These are phyloP conservation scores for Barnettozyma botsteinii DNA, from an alignment of 805 yeast species.

Conservation along the genomic window DNA sequence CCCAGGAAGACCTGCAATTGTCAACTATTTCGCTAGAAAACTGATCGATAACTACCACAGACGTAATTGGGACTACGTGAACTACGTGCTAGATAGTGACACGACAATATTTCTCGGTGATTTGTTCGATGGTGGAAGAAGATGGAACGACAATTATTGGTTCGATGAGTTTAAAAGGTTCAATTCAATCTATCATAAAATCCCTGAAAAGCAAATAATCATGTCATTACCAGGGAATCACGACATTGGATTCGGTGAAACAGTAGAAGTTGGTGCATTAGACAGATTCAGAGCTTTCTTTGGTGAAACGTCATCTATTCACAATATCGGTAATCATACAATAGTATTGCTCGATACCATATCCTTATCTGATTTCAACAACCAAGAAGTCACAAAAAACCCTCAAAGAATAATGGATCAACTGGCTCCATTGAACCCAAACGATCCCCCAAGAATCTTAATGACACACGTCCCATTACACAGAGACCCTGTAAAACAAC, in stretches of 20 bases:
- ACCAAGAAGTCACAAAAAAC: slow-evolving; percentile 37
- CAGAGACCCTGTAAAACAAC: slow-evolving; percentile 54
- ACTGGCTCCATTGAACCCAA: slow-evolving; percentile 24
- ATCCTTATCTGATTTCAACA: slow-evolving; percentile 58
- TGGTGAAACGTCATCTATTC: slow-evolving; percentile 57
- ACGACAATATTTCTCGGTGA: slow-evolving; percentile 82
- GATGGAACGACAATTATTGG: slow-evolving; percentile 73
- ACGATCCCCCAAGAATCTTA: slow-evolving; percentile 54
- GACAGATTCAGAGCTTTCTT: slow-evolving; percentile 64
- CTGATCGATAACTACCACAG: slow-evolving; percentile 75
- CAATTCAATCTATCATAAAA: slow-evolving; percentile 55
- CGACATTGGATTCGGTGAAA: slow-evolving; percentile 89
- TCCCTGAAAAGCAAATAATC: slow-evolving; percentile 37
- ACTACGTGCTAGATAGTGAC: slow-evolving; percentile 61
- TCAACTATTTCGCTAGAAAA: slow-evolving; percentile 50
- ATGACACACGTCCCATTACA: slow-evolving; percentile 86
- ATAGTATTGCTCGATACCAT: slow-evolving; percentile 77
- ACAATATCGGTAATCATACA: slow-evolving; percentile 63
- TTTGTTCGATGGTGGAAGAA: slow-evolving; percentile 90
- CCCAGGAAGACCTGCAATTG: slow-evolving; percentile 53
- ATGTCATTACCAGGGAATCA: slow-evolving; percentile 84
- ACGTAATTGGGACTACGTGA: slow-evolving; percentile 62
- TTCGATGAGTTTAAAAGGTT: slow-evolving; percentile 65
- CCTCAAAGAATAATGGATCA: slow-evolving; percentile 49
- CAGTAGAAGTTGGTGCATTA: slow-evolving; percentile 49